These are phyloP conservation scores for Chlorociboria aeruginascens DNA, from an alignment of 495 filamentous ascomycete genomes.

Conservation along the genomic window DNA sequence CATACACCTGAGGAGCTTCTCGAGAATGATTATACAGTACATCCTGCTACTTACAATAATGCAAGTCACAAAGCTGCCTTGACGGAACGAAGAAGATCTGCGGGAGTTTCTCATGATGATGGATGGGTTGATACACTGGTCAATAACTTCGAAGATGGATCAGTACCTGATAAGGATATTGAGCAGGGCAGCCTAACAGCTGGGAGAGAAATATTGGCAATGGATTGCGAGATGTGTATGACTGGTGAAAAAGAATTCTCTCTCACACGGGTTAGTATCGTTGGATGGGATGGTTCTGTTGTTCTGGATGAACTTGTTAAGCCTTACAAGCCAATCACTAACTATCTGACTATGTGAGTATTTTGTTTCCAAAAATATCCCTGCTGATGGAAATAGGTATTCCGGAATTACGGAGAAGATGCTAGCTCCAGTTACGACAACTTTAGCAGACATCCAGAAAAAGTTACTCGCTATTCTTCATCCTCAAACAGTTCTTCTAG, in stretches of 20 bases:
- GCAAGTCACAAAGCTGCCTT: conserved; percentile 34
- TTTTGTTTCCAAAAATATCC: background rate
- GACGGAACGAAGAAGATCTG: conserved; percentile 29
- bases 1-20: conserved; percentile 58
- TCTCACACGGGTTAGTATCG: conserved; percentile 75
- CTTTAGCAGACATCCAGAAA: conserved; percentile 68
- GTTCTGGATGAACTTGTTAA: conserved; percentile 88
- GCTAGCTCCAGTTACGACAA: conserved; percentile 72
- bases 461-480: conserved; percentile 61
- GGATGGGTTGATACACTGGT: conserved; percentile 80
- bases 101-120: conserved; percentile 29
- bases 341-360: conserved; percentile 72
- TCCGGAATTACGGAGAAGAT: conserved; percentile 85
- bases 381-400: conserved; percentile 24
- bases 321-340: conserved; percentile 66
- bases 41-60: conserved; percentile 51
- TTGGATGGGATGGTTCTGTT: conserved; percentile 73
- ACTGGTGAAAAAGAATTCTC: conserved; percentile 64
- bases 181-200: conserved; percentile 72
- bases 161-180: conserved; percentile 54
- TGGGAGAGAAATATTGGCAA: conserved; percentile 65
- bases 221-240: conserved; percentile 96
- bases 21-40: conserved; percentile 69
- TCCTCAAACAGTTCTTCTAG: conserved; percentile 68
- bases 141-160: conserved; percentile 49